Evolutionary conservation across 345 rosid species (phyloP), one percentile per base, ranked within the genome.

Genomic region (Populus euphratica): DNA sequence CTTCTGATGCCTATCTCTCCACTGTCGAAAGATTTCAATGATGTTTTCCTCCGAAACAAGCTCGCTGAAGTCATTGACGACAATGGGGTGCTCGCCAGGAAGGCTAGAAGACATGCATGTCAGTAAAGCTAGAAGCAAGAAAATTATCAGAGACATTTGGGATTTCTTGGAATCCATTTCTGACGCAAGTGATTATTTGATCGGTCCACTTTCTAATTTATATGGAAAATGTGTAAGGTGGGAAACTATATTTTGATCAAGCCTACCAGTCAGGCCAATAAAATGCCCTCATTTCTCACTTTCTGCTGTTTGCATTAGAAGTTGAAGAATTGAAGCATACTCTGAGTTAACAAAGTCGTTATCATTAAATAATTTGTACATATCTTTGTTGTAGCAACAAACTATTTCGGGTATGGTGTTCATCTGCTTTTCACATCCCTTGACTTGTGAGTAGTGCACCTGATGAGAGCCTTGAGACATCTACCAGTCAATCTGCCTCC

Each of bases 1-100:
- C 80, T 89, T 91, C 35, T 76, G n/a, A 68, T 91, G 88, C 85
- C 85, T 85, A 41, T 63, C 81, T 77, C 80, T 85, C 94, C 94
- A 91, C 31, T 61, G 69, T 52, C 78, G 81, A 75, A 90, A 91
- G 25, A 91, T 77, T 73, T 89, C 87, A n/a, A 81, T 31, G 47
- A 84, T 76, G 11, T 82, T 64, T 67, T 86, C 88, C 62, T 90
- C 90, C 2, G 91, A 80, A 6, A 81, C 73, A 8, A 82, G 52
- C 64, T 81, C 87, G 23, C 81, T 80, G 0, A 52, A 49, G 61
- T 85, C 80, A 38, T 75, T 77, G 27, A 79, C 85, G 27, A 87
- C 71, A 54, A 89, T 84, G 21, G 94, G 86, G 85, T 86, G 88
- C 35, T 86, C 76, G 62, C 73, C 68, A 0, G 90, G 88, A 43